phyloP scores from a whole-genome alignment of 148 eudicot genomes.

The Linanthus parryae region DNA sequence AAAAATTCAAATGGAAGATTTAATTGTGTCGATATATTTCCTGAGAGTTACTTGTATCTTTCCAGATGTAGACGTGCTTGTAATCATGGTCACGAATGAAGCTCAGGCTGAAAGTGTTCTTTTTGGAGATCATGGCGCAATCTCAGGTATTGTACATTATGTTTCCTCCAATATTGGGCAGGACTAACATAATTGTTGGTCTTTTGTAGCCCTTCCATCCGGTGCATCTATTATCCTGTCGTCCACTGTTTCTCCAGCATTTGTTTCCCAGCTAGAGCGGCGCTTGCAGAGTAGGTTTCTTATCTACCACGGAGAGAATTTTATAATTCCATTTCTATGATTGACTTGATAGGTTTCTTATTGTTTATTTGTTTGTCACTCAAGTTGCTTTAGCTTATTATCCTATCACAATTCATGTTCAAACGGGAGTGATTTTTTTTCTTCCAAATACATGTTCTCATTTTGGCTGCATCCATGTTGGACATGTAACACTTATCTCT shows the following conservation, averaged over 20 bases:
- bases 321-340: too few species aligned
- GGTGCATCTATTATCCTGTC: slow-evolving; percentile 85
- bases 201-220: slow-evolving; percentile 54
- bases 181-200: slow-evolving; percentile 14
- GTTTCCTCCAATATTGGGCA: slow-evolving; percentile 1
- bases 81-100: slow-evolving; percentile 98
- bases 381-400: neutral
- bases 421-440: too few species aligned
- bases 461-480: too few species aligned
- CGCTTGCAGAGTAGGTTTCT: slow-evolving; percentile 64
- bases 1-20: too few species aligned
- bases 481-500: too few species aligned
- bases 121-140: slow-evolving; percentile 78
- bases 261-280: slow-evolving; percentile 61
- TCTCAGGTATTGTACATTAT: slow-evolving; percentile 47
- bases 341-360: too few species aligned
- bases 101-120: slow-evolving; percentile 94
- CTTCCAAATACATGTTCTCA: too few species aligned
- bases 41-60: neutral
- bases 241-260: slow-evolving; percentile 95
- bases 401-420: neutral
- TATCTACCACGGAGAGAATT: too few species aligned
- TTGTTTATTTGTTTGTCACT: neutral
- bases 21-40: too few species aligned
- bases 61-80: slow-evolving; percentile 87